Evolutionary conservation across 2,329 filamentous ascomycete genomes (phyloP), one percentile per base, ranked within the genome.

Genomic region (Berkeleyomyces rouxiae): DNA sequence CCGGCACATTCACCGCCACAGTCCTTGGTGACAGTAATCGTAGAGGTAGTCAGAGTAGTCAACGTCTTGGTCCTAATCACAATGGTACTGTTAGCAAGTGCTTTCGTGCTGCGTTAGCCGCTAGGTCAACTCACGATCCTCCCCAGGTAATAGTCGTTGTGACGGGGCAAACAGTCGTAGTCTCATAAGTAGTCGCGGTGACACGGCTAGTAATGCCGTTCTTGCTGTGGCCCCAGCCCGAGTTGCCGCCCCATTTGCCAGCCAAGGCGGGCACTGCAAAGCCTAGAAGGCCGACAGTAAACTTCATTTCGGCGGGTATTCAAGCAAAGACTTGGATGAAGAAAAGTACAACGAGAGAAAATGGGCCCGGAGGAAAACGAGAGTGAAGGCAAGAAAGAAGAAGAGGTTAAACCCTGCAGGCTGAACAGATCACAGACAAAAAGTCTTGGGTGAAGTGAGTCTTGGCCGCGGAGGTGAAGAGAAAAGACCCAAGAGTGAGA

Each of bases 81-180:
- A 62, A 43, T 43, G 5, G 33, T 13, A 51, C 3, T 55, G 40
- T 55, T 23, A 57, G 49, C 31, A 61, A 58, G 39, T 40, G 31
- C 11, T 49, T 47, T 39, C 33, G 13, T 13, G n/a, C 42, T 49
- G 9, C 36, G 33, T 31, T 36, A 3, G 33, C 11, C 10, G 1
- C 13, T 9, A 23, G 6, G 33, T 37, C 31, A 23, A 64, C 62
- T 64, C 46, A 64, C 62, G 40, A 46, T 9, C 66, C 66, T n/a
- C 70, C 67, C 67, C 67, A 65, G 10, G 63, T 70, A 23, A 67
- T 64, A 11, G 66, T 71, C 59, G 67, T 66, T 0, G 65, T 72
- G 2, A 65, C 67, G 16, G 66, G 57, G 31, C 65, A 67, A 40
- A 64, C 23, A 13, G 58, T 64, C 13, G 59, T 64, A 23, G 53